phyloP scores from a whole-genome alignment of 768 basidiomycete species.

The Trametes sanguinea region DNA sequence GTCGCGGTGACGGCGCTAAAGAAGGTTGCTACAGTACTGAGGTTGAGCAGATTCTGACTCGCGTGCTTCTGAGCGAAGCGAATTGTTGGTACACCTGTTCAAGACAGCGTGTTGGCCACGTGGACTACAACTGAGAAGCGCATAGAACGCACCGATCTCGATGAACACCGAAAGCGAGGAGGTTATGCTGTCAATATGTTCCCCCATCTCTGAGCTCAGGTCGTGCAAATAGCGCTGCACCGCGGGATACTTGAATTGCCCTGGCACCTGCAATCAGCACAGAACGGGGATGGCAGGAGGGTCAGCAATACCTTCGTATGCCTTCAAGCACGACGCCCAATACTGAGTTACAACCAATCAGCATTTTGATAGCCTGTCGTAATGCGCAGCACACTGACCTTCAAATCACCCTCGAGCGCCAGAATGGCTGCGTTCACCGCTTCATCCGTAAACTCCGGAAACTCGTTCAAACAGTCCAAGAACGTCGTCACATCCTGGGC shows the following conservation, averaged over 20 bases:
- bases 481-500: conserved; percentile 71
- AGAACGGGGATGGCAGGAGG: background rate
- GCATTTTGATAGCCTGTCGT: no score
- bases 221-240: conserved; percentile 78
- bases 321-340: conserved; percentile 71
- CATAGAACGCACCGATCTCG: conserved; percentile 58
- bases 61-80: conserved; percentile 74
- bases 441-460: conserved; percentile 78
- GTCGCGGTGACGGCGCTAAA: conserved; percentile 77
- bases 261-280: conserved; percentile 34
- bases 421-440: conserved; percentile 66
- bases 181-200: conserved; percentile 70
- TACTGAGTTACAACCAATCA: conserved; percentile 43
- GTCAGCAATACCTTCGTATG: conserved; percentile 53
- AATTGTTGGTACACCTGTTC: conserved; percentile 72
- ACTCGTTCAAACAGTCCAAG: conserved; percentile 71
- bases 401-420: conserved; percentile 69
- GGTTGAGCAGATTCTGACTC: conserved; percentile 61
- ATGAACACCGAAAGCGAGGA: conserved; percentile 72
- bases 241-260: conserved; percentile 70
- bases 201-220: conserved; percentile 71
- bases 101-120: background rate
- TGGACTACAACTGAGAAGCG: background rate
- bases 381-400: conserved; percentile 40
- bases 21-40: conserved; percentile 78